These are phyloP conservation scores for Pseudogymnoascus sp. DNA, from an alignment of 2,329 filamentous ascomycete genomes.

Conservation along the genomic window DNA sequence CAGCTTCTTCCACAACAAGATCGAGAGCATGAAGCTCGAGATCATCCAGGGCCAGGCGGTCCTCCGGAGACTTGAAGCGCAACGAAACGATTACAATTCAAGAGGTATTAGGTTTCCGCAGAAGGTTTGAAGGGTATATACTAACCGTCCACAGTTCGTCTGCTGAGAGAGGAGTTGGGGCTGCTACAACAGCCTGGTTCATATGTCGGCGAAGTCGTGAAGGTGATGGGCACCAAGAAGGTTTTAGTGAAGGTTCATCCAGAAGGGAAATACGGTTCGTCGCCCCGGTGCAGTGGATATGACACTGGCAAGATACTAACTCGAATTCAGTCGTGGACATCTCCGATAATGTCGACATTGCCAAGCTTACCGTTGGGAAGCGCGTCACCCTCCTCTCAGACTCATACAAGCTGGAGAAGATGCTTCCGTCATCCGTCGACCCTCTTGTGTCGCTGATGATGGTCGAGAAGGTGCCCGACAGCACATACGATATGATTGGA, in stretches of 20 bases:
- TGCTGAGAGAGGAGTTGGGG: constrained; percentile 91
- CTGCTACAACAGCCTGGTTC: constrained; percentile 94
- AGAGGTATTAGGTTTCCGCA: constrained; percentile 37
- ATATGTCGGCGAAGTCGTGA: constrained; percentile 98
- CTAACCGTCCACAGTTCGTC: constrained; percentile 52
- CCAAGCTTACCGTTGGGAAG: constrained; percentile 95
- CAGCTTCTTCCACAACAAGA: constrained; percentile 99
- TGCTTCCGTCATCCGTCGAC: constrained; percentile 95
- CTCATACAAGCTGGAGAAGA: constrained; percentile 97
- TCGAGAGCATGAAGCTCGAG: constrained; percentile 99
- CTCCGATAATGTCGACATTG: constrained; percentile 84
- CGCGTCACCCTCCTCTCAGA: constrained; percentile 94
- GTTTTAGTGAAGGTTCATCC: constrained; percentile 98
- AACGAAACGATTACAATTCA: constrained; percentile 99
- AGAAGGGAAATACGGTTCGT: constrained; percentile 96
- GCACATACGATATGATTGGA: constrained; percentile 99
- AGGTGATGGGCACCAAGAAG: constrained; percentile 99
- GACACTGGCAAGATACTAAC: constrained; percentile 15
- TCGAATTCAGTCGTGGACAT: constrained; percentile 75
- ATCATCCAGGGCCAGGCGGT: constrained; percentile 98
- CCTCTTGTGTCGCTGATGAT: constrained; percentile 99
- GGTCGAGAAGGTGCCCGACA: constrained; percentile 99
- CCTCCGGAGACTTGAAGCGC: constrained; percentile 87
- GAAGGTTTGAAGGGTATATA: not conserved
- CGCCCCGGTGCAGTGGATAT: not conserved